Evolutionary conservation across 805 yeast genomes (phyloP).

Genomic region (Wickerhamiella australiensis): DNA sequence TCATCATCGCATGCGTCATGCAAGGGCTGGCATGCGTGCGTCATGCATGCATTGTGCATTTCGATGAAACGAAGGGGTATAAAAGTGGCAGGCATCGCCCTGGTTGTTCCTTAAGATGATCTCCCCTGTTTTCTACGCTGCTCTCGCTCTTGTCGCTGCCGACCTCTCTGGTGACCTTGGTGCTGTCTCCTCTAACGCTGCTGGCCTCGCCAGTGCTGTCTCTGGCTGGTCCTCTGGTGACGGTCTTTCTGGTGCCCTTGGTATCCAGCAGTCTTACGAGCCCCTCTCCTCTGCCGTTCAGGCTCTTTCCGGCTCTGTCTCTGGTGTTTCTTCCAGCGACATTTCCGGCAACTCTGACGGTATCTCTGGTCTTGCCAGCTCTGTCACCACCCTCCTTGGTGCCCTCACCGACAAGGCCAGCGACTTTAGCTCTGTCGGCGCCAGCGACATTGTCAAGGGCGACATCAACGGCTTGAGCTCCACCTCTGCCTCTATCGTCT

Average conservation of each 20-base stretch:
- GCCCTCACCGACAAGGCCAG: constrained; percentile 19
- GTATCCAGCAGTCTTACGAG: constrained; percentile 16
- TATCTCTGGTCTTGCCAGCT: constrained; percentile 10
- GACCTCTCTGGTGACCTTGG: constrained; percentile 10
- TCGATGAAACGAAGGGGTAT: neutral
- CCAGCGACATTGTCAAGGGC: constrained; percentile 19
- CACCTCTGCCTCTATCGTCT: constrained; percentile 18
- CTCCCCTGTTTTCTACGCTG: constrained; percentile 14
- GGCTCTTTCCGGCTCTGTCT: constrained; percentile 9
- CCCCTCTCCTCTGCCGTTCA: constrained; percentile 12
- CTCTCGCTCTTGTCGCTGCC: constrained; percentile 12
- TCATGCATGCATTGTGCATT: neutral
- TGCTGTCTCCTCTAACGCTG: constrained; percentile 41
- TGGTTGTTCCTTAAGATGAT: neutral
- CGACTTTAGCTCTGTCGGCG: constrained; percentile 21
- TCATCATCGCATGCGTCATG: neutral
- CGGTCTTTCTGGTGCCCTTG: constrained; percentile 18
- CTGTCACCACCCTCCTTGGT: constrained; percentile 16
- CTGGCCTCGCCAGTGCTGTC: constrained; percentile 10
- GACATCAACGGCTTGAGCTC: constrained; percentile 19
- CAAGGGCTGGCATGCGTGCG: neutral
- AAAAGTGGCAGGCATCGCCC: neutral
- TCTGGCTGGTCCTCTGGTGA: constrained; percentile 13
- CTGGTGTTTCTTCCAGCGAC: constrained; percentile 9
- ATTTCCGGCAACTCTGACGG: constrained; percentile 10